Evolutionary conservation across 495 filamentous ascomycete species (phyloP), one percentile per base, ranked within the genome.

Genomic region (Xylaria sp.): DNA sequence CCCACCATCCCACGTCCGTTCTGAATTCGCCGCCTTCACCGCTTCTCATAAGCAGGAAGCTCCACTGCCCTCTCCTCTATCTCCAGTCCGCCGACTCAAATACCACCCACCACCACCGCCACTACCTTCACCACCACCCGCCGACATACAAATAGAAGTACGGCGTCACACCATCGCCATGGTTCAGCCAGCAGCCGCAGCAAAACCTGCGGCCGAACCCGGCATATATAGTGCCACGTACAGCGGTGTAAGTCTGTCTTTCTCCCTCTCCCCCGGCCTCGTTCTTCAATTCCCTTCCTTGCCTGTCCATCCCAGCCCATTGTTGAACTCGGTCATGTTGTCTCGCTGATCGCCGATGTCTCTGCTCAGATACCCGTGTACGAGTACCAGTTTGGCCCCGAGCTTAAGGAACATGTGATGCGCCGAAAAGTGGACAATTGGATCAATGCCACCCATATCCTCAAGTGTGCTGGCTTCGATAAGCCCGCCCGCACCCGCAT

Each of bases 381-480:
- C 79, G 95, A 98, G 77, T 92, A 88, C 82, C 94, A 93, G 78
- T 88, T 95, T 73, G 91, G 88, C 40, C 83, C 84, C 61, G 93
- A 95, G 64, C 88, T 84, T 11, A 88, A 88, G 73, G 87, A 88
- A 67, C 87, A 88, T 85, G 86, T 92, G 88, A 99, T 99, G 96
- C 92, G 96, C 76, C 90, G 97, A 33, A 89, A 95, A 58, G 82
- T 85, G 24, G 95, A 98, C 81, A 86, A 94, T 77, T 97, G 93
- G 92, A 92, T 98, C 69, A 98, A 98, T 84, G 95, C 95, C 33
- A 98, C 95, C 52, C 95, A 98, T 79, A 97, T 98, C 65, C 86
- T 98, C 40, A 98, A 98, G 80, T 92, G 83, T 21, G 82, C 85
- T 48, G 85, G 86, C 41, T 88, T 88, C 57, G 85, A 88, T 74